These are phyloP conservation scores for Parachaetomium inaequale DNA, from an alignment of 495 filamentous ascomycete species.

Conservation along the genomic window DNA sequence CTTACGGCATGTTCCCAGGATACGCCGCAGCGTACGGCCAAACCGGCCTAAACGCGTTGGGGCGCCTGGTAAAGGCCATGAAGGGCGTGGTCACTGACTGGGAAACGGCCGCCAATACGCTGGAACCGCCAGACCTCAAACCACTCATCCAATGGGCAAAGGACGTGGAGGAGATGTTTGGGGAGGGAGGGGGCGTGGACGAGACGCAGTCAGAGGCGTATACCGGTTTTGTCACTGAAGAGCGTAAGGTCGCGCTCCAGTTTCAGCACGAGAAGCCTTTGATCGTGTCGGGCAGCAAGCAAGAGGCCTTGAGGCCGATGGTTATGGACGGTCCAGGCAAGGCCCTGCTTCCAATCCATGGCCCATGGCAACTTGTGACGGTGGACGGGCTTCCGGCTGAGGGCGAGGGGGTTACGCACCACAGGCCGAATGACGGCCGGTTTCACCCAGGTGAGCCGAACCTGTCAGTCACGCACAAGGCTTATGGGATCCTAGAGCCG, in stretches of 20 bases:
- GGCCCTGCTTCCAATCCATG: neutral
- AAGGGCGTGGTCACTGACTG: neutral
- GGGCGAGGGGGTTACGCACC: neutral
- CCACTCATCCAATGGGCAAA: neutral
- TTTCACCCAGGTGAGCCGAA: neutral
- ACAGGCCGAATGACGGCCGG: conserved; percentile 3
- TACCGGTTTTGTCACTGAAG: neutral
- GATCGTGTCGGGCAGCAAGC: neutral
- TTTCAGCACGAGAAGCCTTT: neutral
- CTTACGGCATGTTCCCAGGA: too few relatives aligned
- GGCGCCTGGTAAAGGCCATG: neutral
- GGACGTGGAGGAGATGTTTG: neutral
- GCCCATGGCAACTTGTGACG: neutral
- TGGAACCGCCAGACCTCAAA: neutral
- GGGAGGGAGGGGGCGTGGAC: neutral
- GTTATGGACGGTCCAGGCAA: neutral
- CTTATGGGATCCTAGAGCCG: too few relatives aligned
- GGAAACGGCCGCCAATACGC: neutral
- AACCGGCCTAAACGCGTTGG: neutral
- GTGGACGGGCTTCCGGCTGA: neutral
- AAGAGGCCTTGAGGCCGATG: neutral
- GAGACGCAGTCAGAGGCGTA: neutral
- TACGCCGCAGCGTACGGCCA: neutral
- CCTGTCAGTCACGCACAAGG: neutral
- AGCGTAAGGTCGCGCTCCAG: neutral